phyloP scores from a whole-genome alignment of 163 green algal species.

The Chlamydomonas reinhardtii region DNA sequence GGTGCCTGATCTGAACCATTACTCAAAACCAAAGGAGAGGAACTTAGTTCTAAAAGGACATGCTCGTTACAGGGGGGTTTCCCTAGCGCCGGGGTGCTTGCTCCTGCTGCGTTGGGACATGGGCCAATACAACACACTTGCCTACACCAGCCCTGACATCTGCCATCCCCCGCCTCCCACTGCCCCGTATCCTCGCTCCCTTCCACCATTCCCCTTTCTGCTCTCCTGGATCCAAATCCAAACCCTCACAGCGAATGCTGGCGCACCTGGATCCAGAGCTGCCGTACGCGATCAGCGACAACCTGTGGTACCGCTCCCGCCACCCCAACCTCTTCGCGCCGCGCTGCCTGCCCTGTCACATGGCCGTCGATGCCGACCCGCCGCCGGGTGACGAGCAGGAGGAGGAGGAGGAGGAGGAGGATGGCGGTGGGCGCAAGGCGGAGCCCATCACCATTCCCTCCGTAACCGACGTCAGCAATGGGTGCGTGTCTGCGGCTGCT shows the following conservation, averaged over 20 bases:
- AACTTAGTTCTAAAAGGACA: too few species aligned
- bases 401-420: background rate
- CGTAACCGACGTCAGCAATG: background rate
- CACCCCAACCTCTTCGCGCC: conserved; percentile 48
- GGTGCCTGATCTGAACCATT: too few species aligned
- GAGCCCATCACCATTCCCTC: conserved; percentile 9
- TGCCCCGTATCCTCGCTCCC: background rate
- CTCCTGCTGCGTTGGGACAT: too few species aligned
- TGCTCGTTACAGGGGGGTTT: too few species aligned
- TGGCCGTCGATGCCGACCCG: conserved; percentile 43
- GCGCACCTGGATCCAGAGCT: conserved; percentile 43
- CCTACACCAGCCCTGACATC: background rate
- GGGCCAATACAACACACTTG: too few species aligned
- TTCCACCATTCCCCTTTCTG: background rate
- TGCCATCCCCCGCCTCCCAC: background rate
- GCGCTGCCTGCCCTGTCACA: conserved; percentile 51
- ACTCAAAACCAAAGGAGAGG: too few species aligned
- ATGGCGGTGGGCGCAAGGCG: background rate
- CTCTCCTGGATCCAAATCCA: too few species aligned
- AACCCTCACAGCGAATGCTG: conserved; percentile 4
- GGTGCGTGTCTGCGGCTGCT: background rate
- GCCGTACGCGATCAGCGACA: conserved; percentile 47
- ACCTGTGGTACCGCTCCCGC: conserved; percentile 41
- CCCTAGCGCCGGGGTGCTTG: too few species aligned
- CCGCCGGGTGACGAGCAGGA: background rate